phyloP scores from a whole-genome alignment of 371 early-diverging fungal genomes.

The Phascolomyces articulosus region DNA sequence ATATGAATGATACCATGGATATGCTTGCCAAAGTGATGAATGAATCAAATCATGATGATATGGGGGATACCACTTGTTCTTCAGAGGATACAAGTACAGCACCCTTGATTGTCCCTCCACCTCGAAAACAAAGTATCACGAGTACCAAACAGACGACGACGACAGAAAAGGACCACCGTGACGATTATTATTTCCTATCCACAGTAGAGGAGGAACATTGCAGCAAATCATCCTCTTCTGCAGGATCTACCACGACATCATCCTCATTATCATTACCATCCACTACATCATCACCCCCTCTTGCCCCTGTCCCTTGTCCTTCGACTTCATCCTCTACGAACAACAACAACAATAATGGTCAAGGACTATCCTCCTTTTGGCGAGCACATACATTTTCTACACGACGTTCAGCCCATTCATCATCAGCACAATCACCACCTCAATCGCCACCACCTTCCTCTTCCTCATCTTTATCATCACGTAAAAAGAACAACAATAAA shows the following conservation, averaged over 20 bases:
- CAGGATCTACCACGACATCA: no score
- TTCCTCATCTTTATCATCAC: not conserved
- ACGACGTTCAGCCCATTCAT: not conserved
- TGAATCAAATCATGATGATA: not conserved
- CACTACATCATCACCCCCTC: not conserved
- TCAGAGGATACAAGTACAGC: no score
- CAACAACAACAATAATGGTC: not conserved
- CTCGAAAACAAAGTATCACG: conserved; percentile 6
- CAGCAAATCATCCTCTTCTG: not conserved
- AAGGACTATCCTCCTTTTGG: conserved; percentile 10
- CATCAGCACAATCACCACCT: not conserved
- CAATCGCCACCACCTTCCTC: no score
- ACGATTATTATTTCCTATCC: not conserved
- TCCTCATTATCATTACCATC: not conserved
- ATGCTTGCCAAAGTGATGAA: conserved; percentile 15
- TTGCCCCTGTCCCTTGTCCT: not conserved
- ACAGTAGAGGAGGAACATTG: not conserved
- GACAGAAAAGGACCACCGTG: not conserved
- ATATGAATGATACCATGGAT: conserved; percentile 15
- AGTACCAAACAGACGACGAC: conserved; percentile 1
- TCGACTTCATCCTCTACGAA: not conserved
- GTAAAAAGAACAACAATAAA: not conserved
- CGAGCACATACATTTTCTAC: conserved; percentile 8
- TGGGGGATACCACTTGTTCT: no score
- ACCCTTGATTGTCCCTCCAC: conserved; percentile 7